phyloP scores from a whole-genome alignment of 352 stramenopile species.

The Phytophthora colocasiae region DNA sequence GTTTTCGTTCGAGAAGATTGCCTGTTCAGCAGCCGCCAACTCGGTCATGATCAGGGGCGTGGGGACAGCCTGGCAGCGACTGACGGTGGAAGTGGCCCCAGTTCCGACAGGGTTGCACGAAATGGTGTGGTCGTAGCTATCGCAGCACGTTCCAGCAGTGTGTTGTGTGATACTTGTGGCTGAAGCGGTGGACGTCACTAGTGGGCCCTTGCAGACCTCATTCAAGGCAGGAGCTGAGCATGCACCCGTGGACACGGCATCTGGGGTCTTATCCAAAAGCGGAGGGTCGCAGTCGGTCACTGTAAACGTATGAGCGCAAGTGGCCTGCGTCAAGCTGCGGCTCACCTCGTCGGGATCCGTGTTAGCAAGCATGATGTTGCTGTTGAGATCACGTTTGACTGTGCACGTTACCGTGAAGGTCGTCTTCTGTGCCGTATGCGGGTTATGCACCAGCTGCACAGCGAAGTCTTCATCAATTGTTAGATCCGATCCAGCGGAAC shows the following conservation, averaged over 20 bases:
- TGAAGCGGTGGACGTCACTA: slow-evolving; percentile 37
- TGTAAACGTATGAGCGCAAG: slow-evolving; percentile 44
- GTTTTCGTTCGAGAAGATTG: slow-evolving; percentile 27
- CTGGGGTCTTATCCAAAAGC: slow-evolving; percentile 15
- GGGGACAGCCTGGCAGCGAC: slow-evolving; percentile 47
- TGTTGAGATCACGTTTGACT: slow-evolving; percentile 34
- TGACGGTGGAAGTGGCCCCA: neutral
- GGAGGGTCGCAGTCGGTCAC: slow-evolving; percentile 64
- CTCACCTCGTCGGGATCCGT: neutral
- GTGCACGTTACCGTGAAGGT: slow-evolving; percentile 43
- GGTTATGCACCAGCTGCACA: slow-evolving; percentile 53
- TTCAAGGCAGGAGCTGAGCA: slow-evolving; percentile 25
- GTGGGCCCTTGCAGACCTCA: slow-evolving; percentile 49
- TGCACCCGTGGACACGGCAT: too few species aligned
- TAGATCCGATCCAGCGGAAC: neutral
- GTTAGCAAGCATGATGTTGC: neutral
- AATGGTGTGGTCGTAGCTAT: neutral
- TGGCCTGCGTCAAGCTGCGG: slow-evolving; percentile 22
- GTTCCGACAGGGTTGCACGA: neutral
- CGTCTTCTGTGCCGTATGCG: slow-evolving; percentile 41
- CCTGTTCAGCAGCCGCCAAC: slow-evolving; percentile 20
- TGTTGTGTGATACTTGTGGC: slow-evolving; percentile 20
- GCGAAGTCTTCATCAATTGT: slow-evolving; percentile 39
- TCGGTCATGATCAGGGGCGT: slow-evolving; percentile 24
- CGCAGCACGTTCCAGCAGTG: slow-evolving; percentile 47